phyloP scores from a whole-genome alignment of 2,329 filamentous ascomycete species.

The Exophiala viscosa region DNA sequence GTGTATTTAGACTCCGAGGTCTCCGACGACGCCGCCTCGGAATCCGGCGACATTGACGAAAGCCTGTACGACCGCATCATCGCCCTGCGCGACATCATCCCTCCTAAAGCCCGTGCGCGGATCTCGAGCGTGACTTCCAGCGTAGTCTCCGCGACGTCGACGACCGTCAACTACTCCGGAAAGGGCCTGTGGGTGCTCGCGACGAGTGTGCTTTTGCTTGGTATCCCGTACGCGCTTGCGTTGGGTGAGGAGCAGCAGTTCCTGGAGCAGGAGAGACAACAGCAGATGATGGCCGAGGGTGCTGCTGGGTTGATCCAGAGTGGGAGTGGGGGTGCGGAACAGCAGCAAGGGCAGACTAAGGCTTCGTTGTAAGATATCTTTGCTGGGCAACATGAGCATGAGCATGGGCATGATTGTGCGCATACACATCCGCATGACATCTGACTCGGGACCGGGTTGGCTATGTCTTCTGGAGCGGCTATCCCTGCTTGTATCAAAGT shows the following conservation, averaged over 20 bases:
- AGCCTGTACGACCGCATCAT: constrained; percentile 64
- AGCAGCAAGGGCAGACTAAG: constrained; percentile 18
- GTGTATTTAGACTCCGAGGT: constrained; percentile 67
- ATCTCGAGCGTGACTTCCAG: constrained; percentile 57
- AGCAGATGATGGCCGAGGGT: constrained; percentile 81
- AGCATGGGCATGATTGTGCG: no score
- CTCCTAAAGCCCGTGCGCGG: constrained; percentile 66
- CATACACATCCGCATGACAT: no score
- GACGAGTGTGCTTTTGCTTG: constrained; percentile 82
- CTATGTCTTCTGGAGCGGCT: not conserved
- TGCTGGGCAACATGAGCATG: not conserved
- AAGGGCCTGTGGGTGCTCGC: constrained; percentile 88
- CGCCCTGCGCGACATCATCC: constrained; percentile 72
- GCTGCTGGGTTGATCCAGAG: constrained; percentile 35
- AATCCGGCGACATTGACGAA: constrained; percentile 56
- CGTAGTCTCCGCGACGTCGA: constrained; percentile 43
- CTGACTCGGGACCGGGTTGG: no score
- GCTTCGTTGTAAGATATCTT: constrained; percentile 17
- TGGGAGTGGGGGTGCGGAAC: constrained; percentile 2
- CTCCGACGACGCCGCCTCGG: constrained; percentile 69
- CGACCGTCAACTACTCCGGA: constrained; percentile 63
- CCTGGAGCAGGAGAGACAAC: constrained; percentile 95
- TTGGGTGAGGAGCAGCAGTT: constrained; percentile 96
- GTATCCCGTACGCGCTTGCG: constrained; percentile 88
- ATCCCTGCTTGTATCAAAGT: no score